A percentile compares a stretch with the other conserved stretches of the same genome.
Evolutionary conservation across 2,329 filamentous ascomycete species (phyloP).

Genomic region (Aureobasidium zeae): DNA sequence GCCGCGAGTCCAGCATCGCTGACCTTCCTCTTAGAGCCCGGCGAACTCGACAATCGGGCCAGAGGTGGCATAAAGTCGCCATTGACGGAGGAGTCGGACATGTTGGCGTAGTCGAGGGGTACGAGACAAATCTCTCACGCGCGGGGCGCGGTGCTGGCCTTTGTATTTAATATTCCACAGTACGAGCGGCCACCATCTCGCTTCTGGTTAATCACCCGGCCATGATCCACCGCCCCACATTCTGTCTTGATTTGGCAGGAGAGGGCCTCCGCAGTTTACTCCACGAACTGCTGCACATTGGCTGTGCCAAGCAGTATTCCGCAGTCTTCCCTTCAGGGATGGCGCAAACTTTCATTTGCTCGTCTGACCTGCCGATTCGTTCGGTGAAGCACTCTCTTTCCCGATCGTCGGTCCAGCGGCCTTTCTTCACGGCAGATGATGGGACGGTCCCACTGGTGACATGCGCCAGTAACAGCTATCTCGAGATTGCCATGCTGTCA

Average conservation of each 20-base stretch:
- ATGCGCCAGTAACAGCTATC: not conserved
- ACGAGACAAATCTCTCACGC: constrained; percentile 2
- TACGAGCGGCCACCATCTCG: constrained; percentile 13
- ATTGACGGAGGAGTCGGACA: constrained; percentile 16
- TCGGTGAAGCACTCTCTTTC: not conserved
- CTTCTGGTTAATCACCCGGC: constrained; percentile 11
- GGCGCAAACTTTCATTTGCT: constrained; percentile 8
- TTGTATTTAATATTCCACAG: constrained; percentile 15
- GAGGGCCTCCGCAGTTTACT: constrained; percentile 5
- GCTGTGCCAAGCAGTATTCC: constrained; percentile 2
- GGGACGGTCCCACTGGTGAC: not conserved
- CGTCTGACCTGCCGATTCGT: constrained; percentile 3
- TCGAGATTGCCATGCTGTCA: not conserved
- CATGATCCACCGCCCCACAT: constrained; percentile 14
- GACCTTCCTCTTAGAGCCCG: constrained; percentile 49
- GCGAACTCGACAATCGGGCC: constrained; percentile 2
- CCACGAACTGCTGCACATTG: constrained; percentile 6
- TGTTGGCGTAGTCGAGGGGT: constrained; percentile 6
- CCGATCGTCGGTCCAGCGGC: constrained; percentile 14
- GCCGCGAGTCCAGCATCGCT: constrained; percentile 47
- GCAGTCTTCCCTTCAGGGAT: constrained; percentile 2
- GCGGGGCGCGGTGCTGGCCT: constrained; percentile 10
- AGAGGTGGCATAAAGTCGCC: constrained; percentile 1
- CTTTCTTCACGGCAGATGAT: not conserved
- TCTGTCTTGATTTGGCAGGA: not conserved